These are phyloP conservation scores for Hirschfeldia incana DNA, from an alignment of 345 rosid species.

Conservation along the genomic window DNA sequence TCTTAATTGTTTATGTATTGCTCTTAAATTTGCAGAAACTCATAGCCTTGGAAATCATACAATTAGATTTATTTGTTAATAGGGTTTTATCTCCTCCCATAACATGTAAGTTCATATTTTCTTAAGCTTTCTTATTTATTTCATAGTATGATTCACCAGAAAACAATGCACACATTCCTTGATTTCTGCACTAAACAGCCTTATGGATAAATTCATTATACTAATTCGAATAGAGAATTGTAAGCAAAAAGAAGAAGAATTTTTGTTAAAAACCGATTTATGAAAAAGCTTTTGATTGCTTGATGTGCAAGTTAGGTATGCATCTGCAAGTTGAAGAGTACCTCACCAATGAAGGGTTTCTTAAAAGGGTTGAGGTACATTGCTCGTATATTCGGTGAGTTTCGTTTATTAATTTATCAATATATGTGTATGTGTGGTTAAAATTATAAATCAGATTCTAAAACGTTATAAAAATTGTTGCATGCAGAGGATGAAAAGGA, in stretches of 20 bases:
- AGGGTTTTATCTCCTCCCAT: conserved; percentile 19
- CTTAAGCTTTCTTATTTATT: not conserved
- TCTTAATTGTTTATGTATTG: conserved; percentile 10
- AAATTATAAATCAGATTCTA: not conserved
- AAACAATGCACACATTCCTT: not conserved
- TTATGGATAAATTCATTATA: not conserved
- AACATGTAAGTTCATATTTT: conserved; percentile 32
- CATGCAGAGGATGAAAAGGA: conserved; percentile 77
- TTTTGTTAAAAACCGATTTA: not conserved
- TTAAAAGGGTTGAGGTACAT: conserved; percentile 75
- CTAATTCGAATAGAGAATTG: not conserved
- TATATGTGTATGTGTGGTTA: not conserved
- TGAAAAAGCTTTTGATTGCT: not conserved
- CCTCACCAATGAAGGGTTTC: conserved; percentile 63
- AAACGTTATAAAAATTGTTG: conserved; percentile 18
- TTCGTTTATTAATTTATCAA: not conserved
- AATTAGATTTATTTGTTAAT: conserved; percentile 13
- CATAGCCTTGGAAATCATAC: conserved; percentile 16
- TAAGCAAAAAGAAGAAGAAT: not conserved
- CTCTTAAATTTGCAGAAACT: conserved; percentile 14
- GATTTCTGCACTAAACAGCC: not conserved
- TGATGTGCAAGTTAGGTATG: conserved; percentile 33
- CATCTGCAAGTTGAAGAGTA: conserved; percentile 18
- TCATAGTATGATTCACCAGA: not conserved
- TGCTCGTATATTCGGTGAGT: conserved; percentile 75